phyloP scores from a whole-genome alignment of 352 stramenopile genomes.

The Phytophthora tentaculata region DNA sequence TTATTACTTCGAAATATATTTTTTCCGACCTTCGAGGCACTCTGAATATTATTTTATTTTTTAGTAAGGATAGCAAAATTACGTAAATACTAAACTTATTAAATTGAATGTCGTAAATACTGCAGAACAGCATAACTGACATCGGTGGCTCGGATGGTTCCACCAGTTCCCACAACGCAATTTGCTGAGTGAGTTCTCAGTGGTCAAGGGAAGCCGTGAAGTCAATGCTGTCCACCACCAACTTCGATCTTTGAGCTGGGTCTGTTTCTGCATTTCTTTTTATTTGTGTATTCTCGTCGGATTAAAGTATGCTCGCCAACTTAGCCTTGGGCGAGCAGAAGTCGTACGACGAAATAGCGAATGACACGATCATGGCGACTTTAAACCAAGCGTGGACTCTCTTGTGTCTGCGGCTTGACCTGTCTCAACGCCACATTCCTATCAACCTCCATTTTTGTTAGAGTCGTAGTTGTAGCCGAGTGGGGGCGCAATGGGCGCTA shows the following conservation, averaged over 20 bases:
- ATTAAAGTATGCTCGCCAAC: slow-evolving; percentile 81
- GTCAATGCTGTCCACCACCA: too few species aligned
- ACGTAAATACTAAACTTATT: too few species aligned
- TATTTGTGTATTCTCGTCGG: slow-evolving; percentile 23
- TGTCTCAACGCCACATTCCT: slow-evolving; percentile 83
- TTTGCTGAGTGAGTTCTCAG: slow-evolving; percentile 21
- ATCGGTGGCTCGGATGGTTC: slow-evolving; percentile 3
- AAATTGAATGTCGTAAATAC: slow-evolving; percentile 21
- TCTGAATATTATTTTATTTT: too few species aligned
- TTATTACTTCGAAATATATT: too few species aligned
- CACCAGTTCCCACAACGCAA: slow-evolving; percentile 21
- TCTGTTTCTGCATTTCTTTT: background rate
- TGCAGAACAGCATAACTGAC: background rate
- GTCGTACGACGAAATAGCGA: slow-evolving; percentile 80
- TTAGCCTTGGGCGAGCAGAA: slow-evolving; percentile 81
- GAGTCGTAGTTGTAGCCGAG: too few species aligned
- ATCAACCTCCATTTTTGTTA: slow-evolving; percentile 14
- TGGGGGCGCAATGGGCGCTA: too few species aligned
- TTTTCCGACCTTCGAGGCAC: too few species aligned
- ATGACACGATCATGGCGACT: slow-evolving; percentile 79
- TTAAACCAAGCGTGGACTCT: slow-evolving; percentile 83
- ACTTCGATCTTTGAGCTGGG: background rate
- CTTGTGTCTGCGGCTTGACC: slow-evolving; percentile 80
- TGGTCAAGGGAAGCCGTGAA: too few species aligned
- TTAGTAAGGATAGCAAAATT: too few species aligned